Base-by-base conservation (phyloP, 768 basidiomycete species). In the Leccinum sublutescens region DNA sequence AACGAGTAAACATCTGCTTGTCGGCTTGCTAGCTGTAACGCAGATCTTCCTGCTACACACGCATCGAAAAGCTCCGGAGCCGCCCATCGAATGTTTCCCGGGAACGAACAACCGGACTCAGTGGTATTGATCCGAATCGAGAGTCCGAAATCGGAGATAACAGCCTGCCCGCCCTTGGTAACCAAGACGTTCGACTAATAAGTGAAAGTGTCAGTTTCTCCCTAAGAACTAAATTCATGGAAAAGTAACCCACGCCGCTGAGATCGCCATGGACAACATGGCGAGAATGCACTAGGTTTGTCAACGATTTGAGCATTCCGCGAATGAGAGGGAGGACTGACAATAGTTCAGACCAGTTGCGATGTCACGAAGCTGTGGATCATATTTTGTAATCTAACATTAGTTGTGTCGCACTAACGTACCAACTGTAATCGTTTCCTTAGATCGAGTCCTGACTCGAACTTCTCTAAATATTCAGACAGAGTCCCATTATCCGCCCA, bases 241-340 rank as follows among this genome's bases (percentile, higher is more conserved):
- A 27, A 4, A 29, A 33, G 17, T 11, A 14, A 71, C 65, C 3
- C 52, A 63, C 79, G 9, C 76, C 72, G 59, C 77, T 77, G 17
- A 80, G 51, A 50, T 80, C 79, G 3, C 79, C 77, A 29, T 80
- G 79, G 23, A 76, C 66, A 23, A 68, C 15, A n/a, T 59, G 27
- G 70, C 59, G 50, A 14, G 63, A 38, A 48, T 67, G 66, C 52
- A 71, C 66, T 73, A 55, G 29, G 47, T 40, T 21, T 19, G 52
- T 61, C 21, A 21, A 34, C 29, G 11, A 61, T 31, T 49, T 47
- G 6, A 21, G 27, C 19, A 7, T 12, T 25, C 12, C 31, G 25
- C 15, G 5, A 48, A 4, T 21, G 8, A 52, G 31, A 23, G 6
- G 11, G 17, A 48, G 17, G 21, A 53, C 57, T 31, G 31, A 71